Conservation (phyloP, 2,329 filamentous ascomycete species). For the Xylaria sp. region DNA sequence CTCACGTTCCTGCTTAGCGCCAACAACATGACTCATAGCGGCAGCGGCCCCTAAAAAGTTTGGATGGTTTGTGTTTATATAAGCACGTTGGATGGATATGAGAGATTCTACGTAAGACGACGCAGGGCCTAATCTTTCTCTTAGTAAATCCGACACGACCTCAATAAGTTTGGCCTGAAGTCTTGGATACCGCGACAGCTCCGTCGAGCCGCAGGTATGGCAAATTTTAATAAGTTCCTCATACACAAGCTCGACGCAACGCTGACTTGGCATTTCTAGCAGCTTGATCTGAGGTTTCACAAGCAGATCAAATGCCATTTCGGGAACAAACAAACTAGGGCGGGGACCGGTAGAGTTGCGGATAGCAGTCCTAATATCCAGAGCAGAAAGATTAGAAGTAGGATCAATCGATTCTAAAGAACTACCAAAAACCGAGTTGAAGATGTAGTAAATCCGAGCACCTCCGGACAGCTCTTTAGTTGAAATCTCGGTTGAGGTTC, state of each 20-base stretch:
- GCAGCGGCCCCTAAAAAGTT: slow-evolving; percentile 97
- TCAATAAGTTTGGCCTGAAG: slow-evolving; percentile 97
- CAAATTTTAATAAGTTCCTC: slow-evolving; percentile 99
- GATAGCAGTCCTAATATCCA: slow-evolving; percentile 96
- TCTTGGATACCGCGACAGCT: slow-evolving; percentile 89
- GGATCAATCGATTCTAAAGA: slow-evolving; percentile 96
- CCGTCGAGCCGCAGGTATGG: slow-evolving; percentile 95
- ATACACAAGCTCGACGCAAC: slow-evolving; percentile 97
- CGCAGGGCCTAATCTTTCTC: slow-evolving; percentile 89
- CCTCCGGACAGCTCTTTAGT: slow-evolving; percentile 97
- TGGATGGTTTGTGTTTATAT: slow-evolving; percentile 99
- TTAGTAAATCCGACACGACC: slow-evolving; percentile 93
- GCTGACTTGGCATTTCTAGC: slow-evolving; percentile 91
- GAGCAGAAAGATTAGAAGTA: slow-evolving; percentile 90
- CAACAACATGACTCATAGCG: slow-evolving; percentile 97
- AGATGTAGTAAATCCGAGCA: slow-evolving; percentile 97
- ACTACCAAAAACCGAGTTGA: slow-evolving; percentile 98
- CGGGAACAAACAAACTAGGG: slow-evolving; percentile 95
- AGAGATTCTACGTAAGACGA: slow-evolving; percentile 94
- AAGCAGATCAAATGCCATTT: slow-evolving; percentile 95
- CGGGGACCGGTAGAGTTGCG: slow-evolving; percentile 96
- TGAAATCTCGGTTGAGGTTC: slow-evolving; percentile 97
- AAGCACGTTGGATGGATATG: slow-evolving; percentile 96
- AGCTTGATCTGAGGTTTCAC: slow-evolving; percentile 99
- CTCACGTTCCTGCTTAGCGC: slow-evolving; percentile 93